phyloP scores from a whole-genome alignment of 495 filamentous ascomycete species.

The Extremus antarcticus region DNA sequence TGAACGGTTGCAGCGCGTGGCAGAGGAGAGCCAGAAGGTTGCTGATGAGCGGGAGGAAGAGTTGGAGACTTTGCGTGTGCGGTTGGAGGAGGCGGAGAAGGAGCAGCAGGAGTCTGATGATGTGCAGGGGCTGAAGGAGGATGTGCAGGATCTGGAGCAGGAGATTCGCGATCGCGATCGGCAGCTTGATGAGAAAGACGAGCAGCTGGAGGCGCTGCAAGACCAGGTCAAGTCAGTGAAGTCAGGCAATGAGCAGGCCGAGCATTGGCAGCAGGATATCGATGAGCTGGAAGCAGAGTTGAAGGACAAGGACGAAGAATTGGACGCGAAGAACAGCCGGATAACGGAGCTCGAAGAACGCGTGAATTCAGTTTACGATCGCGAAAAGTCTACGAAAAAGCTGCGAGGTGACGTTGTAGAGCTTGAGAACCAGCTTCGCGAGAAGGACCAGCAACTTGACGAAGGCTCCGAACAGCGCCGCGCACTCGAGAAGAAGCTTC shows the following conservation, averaged over 20 bases:
- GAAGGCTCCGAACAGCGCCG: slow-evolving; percentile 24
- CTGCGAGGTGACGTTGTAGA: slow-evolving; percentile 18
- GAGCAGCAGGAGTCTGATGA: slow-evolving; percentile 39
- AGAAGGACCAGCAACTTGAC: slow-evolving; percentile 20
- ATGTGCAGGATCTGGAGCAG: slow-evolving; percentile 57
- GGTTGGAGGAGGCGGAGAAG: slow-evolving; percentile 24
- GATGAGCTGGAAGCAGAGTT: slow-evolving; percentile 22
- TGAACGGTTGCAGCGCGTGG: slow-evolving; percentile 38
- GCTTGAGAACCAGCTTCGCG: slow-evolving; percentile 18
- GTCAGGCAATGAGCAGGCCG: slow-evolving; percentile 3
- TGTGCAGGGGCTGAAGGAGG: slow-evolving; percentile 52
- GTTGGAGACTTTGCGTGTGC: slow-evolving; percentile 21
- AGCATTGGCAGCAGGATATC: slow-evolving; percentile 17
- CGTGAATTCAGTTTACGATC: slow-evolving; percentile 15
- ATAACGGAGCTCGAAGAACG: slow-evolving; percentile 20
- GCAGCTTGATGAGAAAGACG: slow-evolving; percentile 45
- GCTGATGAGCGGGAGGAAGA: slow-evolving; percentile 35
- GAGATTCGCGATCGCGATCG: slow-evolving; percentile 56
- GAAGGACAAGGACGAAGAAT: slow-evolving; percentile 17
- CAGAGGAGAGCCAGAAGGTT: slow-evolving; percentile 22
- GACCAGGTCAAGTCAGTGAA: slow-evolving; percentile 41
- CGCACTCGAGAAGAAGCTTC: slow-evolving; percentile 15
- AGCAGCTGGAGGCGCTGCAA: slow-evolving; percentile 41
- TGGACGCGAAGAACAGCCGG: slow-evolving; percentile 15
- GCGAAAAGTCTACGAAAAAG: slow-evolving; percentile 22